phyloP scores from a whole-genome alignment of 176 grass and related monocot genomes.

The Triticum urartu region DNA sequence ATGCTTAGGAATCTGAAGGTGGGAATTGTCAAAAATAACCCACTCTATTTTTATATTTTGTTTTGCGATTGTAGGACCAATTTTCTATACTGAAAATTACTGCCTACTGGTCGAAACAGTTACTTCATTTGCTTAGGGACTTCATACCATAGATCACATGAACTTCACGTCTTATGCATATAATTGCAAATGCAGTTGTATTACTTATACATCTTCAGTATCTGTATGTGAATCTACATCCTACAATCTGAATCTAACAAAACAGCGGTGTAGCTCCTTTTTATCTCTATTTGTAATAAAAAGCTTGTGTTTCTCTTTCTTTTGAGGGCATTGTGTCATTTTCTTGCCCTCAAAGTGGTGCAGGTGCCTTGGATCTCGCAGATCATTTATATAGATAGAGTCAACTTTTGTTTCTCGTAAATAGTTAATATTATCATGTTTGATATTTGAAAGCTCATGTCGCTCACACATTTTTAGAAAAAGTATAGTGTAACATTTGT shows the following conservation, averaged over 20 bases:
- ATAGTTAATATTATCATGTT: not conserved
- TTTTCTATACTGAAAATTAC: not conserved
- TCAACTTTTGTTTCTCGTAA: not conserved
- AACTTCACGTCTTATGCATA: not conserved
- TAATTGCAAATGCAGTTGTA: not conserved
- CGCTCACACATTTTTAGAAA: not conserved
- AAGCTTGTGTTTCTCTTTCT: not conserved
- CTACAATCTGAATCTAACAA: not conserved
- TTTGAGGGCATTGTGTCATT: not conserved
- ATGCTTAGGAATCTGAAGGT: slow-evolving; percentile 12
- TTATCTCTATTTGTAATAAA: not conserved
- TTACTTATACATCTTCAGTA: not conserved
- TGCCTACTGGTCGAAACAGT: not conserved
- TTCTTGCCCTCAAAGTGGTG: not conserved
- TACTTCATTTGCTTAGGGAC: not conserved
- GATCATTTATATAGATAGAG: not conserved
- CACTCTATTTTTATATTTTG: not conserved
- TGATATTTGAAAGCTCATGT: not conserved
- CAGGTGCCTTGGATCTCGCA: not conserved
- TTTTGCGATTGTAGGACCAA: not conserved
- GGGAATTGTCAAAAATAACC: not conserved
- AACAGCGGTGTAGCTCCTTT: not conserved
- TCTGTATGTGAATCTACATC: not conserved
- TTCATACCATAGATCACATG: not conserved
- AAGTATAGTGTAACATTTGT: not conserved